Percentiles rank a stretch among this genome's conserved stretches.
phyloP scores from a whole-genome alignment of 768 basidiomycete genomes.

The Tephrocybe rancida region DNA sequence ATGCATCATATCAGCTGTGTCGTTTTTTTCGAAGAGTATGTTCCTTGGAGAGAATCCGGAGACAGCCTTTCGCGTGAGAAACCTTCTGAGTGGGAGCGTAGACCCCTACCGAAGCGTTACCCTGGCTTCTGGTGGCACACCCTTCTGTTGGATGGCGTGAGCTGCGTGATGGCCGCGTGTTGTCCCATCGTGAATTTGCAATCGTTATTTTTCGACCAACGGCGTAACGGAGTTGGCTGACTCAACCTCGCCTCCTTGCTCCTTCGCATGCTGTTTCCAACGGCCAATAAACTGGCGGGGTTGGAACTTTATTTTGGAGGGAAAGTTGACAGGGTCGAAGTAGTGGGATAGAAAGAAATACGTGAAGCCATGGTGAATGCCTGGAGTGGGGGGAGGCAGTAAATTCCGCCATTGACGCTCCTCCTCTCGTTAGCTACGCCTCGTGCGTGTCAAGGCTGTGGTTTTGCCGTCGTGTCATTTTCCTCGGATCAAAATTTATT shows the following conservation, averaged over 20 bases:
- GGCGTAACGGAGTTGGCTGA: too few species aligned
- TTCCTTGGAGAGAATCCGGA: neutral
- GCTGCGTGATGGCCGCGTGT: slow-evolving; percentile 14
- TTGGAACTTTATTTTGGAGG: too few species aligned
- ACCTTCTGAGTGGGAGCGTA: slow-evolving; percentile 1
- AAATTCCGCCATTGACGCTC: too few species aligned
- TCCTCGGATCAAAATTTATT: neutral
- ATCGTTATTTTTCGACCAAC: neutral
- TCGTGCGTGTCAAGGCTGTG: neutral
- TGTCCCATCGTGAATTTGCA: neutral
- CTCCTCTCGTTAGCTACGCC: neutral
- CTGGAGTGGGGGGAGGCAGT: too few species aligned
- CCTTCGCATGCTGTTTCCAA: too few species aligned
- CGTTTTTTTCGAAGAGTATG: neutral
- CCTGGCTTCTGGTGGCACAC: slow-evolving; percentile 9
- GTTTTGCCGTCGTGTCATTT: neutral
- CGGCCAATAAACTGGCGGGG: too few species aligned
- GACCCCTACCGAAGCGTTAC: neutral
- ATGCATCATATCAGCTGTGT: neutral
- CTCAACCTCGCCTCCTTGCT: too few species aligned
- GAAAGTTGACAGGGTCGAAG: too few species aligned
- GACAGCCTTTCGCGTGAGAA: neutral
- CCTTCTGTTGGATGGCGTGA: slow-evolving; percentile 6
- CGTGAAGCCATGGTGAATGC: too few species aligned
- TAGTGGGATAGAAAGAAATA: too few species aligned